Base-by-base conservation (phyloP, 345 rosid genomes). In the Gossypium stocksii region DNA sequence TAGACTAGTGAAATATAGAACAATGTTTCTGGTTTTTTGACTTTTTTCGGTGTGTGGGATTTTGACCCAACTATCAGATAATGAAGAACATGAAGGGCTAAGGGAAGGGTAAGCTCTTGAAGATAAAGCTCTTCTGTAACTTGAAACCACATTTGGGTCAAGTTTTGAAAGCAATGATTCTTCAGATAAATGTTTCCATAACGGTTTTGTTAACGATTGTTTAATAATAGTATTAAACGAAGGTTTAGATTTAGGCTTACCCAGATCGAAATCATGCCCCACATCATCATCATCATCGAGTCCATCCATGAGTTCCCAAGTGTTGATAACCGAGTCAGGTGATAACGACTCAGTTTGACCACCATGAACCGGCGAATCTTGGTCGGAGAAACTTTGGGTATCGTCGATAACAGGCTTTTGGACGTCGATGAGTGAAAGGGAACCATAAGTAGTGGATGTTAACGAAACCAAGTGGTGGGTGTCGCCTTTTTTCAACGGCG, bases 221-320 rank as follows among this genome's bases (percentile, higher is more conserved):
- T 43, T 23, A 2, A 44, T 53, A 12, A 52, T 41, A 38, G 61
- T 19, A 79, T 52, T 58, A 13, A 19, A 49, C 51, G 10, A 20
- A 71, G 77, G 60, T 62, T 61, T n/a, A 53, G 77, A 64, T 62
- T 61, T n/a, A 58, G 41, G 68, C 77, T 77, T 74, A 74, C 76
- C 85, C 17, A 76, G 38, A 27, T 86, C 78, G 6, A 75, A 76
- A 64, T 81, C 91, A 34, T 5, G 57, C 74, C 4, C 46, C 75
- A 61, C 41, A 29, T 85, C 96, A 58, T 85, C 96, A 66, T 90
- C 96, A 61, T 85, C 97, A 59, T 90, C 93, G 9, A 92, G 88
- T 23, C 98, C 98, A 75, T 94, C 94, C 98, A 94, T 92, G 74
- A 94, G 93, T 72, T 94, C 98, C 97, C 97, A 94, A 12, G 97